Base-by-base conservation (phyloP, 176 grass and related monocot genomes). In the Rhynchospora pubera region DNA sequence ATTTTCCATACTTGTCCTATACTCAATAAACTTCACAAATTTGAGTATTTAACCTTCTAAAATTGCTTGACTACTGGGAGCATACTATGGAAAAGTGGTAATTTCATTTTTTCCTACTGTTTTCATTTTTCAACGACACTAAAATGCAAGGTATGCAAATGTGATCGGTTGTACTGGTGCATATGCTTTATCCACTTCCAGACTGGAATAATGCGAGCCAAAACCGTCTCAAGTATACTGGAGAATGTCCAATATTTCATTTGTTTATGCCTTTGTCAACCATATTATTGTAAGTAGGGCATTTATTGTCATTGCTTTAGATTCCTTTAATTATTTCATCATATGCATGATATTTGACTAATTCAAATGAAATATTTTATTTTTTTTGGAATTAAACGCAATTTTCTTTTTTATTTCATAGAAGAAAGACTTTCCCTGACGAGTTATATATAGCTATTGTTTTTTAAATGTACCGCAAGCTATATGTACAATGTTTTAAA, bases 271-370 rank as follows among this genome's bases (percentile, higher is more conserved):
- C 19, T 21, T 32, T 67, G 64, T 67, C 63, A 65, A 34, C 63
- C 11, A 16, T 60, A 50, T 50, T 9, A 7, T 19, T 60, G 57
- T 60, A 60, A 19, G 18, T 60, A 22, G 4, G 2, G 6, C 18
- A 19, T 60, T 69, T 44, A 44, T 67, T n/a, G 2, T n/a, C 34
- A 69, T 19, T 69, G 5, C 13, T 69, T 42, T n/a, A 69, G 32
- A 19, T 69, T 69, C 65, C 30, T 18, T 69, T 7, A 69, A 69
- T 69, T 69, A 69, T 69, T 69, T 69, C 65, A 3, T 69, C 65
- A 69, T 45, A 44, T 69, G 65, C 34, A 7, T n/a, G 32, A 68
- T 18, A 68, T 68, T 11, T 69, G 65, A 44, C 65, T 69, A n/a
- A 16, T 19, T 45, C 34, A 9, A 2, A 69, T 45, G 39, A 7